Evolutionary conservation across 2,329 filamentous ascomycete species (phyloP).

Genomic region (Neodidymelliopsis sp.): DNA sequence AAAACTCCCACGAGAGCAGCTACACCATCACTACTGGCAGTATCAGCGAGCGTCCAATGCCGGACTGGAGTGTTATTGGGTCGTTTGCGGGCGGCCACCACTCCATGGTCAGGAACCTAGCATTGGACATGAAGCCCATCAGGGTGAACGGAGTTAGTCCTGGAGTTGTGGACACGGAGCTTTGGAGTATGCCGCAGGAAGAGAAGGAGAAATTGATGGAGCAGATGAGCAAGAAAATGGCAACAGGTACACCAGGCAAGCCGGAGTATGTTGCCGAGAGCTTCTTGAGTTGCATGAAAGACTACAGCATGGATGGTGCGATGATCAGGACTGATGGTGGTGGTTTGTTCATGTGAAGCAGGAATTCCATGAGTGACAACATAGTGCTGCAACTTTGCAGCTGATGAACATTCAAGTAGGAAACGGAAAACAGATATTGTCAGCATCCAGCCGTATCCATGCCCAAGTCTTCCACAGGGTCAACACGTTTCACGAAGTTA

Average conservation of each 20-base stretch:
- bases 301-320: conserved; percentile 55
- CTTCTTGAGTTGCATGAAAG: conserved; percentile 58
- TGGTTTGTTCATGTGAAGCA: conserved; percentile 25
- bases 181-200: conserved; percentile 49
- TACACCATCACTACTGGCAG: conserved; percentile 66
- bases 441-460: too few relatives aligned
- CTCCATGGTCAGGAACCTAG: conserved; percentile 63
- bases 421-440: too few relatives aligned
- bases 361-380: too few relatives aligned
- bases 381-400: too few relatives aligned
- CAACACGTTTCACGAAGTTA: too few relatives aligned
- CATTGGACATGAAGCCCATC: conserved; percentile 68
- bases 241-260: conserved; percentile 37
- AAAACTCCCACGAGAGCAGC: conserved; percentile 52
- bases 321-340: conserved; percentile 56
- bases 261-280: conserved; percentile 51
- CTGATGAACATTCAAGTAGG: too few relatives aligned
- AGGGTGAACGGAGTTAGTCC: conserved; percentile 69
- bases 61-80: conserved; percentile 60
- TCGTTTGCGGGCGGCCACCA: conserved; percentile 60
- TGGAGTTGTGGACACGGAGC: conserved; percentile 58
- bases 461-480: too few relatives aligned
- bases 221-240: conserved; percentile 27
- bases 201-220: conserved; percentile 33
- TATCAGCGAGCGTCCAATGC: conserved; percentile 59